Evolutionary conservation across 805 yeast species (phyloP), one percentile per base, ranked within the genome.

Genomic region (Schwanniomyces sp.): DNA sequence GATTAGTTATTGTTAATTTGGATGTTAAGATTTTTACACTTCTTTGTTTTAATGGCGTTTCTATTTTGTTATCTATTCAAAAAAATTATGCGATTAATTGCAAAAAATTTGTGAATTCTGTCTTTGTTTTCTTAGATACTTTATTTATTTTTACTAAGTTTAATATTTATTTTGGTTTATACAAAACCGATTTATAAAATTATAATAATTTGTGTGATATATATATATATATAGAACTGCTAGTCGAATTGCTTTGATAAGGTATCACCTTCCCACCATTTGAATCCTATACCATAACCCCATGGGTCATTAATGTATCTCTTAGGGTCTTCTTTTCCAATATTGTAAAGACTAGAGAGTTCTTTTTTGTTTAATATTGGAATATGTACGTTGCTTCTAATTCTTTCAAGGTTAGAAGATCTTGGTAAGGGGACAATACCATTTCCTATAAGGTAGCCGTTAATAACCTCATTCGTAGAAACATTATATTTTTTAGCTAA

Each of bases 351-450:
- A 4, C 47, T 44, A 0, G 47, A 48, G 28, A 76, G 51, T 9
- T 78, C 81, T 8, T 66, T 70, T 25, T 60, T 48, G 2, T 74
- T 58, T 36, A 78, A 54, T 2, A 62, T 58, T 5, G 79, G 75
- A 30, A 63, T 55, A 37, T 59, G 50, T 16, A 64, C 59, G n/a
- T 67, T 73, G 10, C 57, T 55, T 50, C 64, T 70, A 44, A 88
- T 78, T 62, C 96, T 80, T 21, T 75, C 76, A n/a, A 79, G 71
- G 44, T 86, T 88, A 12, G 82, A 74, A 0, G 96, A 84, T 68
- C 91, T 81, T 40, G 94, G 90, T 41, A 88, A 66, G 1, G 78
- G 82, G 8, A 75, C 72, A 46, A 86, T 74, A 2, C 88, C 91
- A 36, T 80, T 74, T 50, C 78, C 70, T 21, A 85, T 76, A 57